phyloP scores from a whole-genome alignment of 768 basidiomycete genomes.

The Cystofilobasidium ferigula region DNA sequence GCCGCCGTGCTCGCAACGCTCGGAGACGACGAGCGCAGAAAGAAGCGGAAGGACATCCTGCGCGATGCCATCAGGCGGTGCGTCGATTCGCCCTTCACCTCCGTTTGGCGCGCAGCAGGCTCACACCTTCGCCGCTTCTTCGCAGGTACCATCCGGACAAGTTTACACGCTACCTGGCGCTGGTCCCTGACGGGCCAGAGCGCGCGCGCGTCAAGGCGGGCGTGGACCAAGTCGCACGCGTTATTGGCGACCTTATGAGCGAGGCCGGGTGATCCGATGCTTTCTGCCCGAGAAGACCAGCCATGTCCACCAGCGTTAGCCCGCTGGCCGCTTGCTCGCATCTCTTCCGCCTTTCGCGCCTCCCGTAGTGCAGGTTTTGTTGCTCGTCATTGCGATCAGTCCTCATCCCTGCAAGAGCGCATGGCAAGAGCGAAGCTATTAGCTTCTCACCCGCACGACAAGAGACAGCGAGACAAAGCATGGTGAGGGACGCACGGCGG shows the following conservation, averaged over 20 bases:
- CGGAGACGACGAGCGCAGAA: slow-evolving; percentile 12
- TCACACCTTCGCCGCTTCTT: not conserved
- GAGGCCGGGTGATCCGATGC: not conserved
- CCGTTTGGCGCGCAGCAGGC: not conserved
- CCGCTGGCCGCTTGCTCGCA: not conserved
- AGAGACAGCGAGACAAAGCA: not conserved
- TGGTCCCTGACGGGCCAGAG: slow-evolving; percentile 6
- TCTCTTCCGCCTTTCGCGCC: not conserved
- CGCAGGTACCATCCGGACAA: slow-evolving; percentile 13
- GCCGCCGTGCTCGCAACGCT: not conserved
- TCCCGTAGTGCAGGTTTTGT: not conserved
- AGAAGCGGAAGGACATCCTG: slow-evolving; percentile 14
- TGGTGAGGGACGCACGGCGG: slow-evolving; percentile 18
- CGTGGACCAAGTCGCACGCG: slow-evolving; percentile 7
- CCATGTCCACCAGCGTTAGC: too few species aligned
- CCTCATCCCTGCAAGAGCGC: slow-evolving; percentile 1
- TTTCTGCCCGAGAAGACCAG: too few species aligned
- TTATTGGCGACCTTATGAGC: slow-evolving; percentile 9
- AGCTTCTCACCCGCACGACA: not conserved
- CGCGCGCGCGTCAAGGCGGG: slow-evolving; percentile 6
- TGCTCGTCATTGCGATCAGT: not conserved
- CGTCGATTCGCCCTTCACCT: not conserved
- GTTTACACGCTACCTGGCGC: slow-evolving; percentile 15
- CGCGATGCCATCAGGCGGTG: slow-evolving; percentile 16
- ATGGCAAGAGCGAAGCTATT: not conserved